These are phyloP conservation scores for Lolium rigidum DNA, from an alignment of 176 grass and related monocot species.

Conservation along the genomic window DNA sequence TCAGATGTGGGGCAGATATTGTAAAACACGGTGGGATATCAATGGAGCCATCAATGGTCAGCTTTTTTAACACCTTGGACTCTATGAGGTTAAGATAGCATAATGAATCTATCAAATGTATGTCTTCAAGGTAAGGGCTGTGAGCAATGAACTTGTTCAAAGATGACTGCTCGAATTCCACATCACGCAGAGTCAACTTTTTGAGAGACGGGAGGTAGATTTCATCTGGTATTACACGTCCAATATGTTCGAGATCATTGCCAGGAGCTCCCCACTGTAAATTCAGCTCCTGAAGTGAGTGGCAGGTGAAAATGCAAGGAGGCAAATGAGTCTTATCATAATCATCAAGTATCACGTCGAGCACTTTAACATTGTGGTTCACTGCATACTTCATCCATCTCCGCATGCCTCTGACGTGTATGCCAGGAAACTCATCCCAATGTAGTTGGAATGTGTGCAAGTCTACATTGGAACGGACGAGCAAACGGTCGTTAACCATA, in stretches of 20 bases:
- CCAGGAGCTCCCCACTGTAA: constrained; percentile 21
- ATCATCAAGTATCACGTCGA: not conserved
- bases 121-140: constrained; percentile 11
- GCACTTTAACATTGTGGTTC: constrained; percentile 41
- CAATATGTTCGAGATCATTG: not conserved
- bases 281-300: constrained; percentile 37
- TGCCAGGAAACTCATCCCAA: not conserved
- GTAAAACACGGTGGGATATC: not conserved
- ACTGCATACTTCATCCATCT: constrained; percentile 39
- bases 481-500: constrained; percentile 23
- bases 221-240: not conserved
- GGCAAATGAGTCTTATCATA: not conserved
- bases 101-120: constrained; percentile 20
- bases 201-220: constrained; percentile 31
- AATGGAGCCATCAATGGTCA: constrained; percentile 27
- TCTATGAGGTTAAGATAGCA: not conserved
- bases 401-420: not conserved
- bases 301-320: constrained; percentile 40
- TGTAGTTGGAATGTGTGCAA: constrained; percentile 32
- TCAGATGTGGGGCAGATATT: constrained; percentile 20
- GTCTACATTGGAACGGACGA: not conserved
- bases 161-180: not conserved
- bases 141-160: constrained; percentile 2
- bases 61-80: constrained; percentile 39
- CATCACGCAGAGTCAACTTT: constrained; percentile 34